Percentiles rank a stretch among this genome's conserved stretches.
phyloP scores from a whole-genome alignment of 2,329 filamentous ascomycete species.

The Apiospora aurea region DNA sequence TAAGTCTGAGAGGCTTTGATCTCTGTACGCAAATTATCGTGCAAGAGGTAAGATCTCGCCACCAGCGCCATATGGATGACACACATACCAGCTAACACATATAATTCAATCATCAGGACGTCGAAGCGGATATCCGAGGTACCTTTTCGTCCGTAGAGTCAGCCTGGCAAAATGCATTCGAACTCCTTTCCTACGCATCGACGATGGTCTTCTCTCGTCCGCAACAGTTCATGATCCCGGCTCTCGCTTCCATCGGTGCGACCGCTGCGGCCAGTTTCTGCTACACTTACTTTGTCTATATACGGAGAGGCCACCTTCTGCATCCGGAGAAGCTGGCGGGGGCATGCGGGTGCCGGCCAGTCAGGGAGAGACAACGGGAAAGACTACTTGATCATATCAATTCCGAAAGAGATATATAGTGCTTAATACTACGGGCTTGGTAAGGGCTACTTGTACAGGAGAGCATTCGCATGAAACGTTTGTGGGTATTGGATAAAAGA shows the following conservation, averaged over 20 bases:
- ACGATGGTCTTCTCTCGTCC: conserved; percentile 71
- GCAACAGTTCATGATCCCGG: conserved; percentile 69
- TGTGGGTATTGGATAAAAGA: too few species aligned
- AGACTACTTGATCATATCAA: background rate
- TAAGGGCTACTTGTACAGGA: background rate
- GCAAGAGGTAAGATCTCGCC: conserved; percentile 57
- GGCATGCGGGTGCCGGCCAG: background rate
- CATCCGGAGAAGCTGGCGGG: conserved; percentile 45
- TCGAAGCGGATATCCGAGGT: conserved; percentile 64
- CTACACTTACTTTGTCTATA: conserved; percentile 64
- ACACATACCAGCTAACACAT: background rate
- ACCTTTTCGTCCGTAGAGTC: conserved; percentile 74
- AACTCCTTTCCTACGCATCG: conserved; percentile 69
- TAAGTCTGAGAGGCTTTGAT: conserved; percentile 69
- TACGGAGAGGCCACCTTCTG: conserved; percentile 65
- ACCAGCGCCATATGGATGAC: background rate
- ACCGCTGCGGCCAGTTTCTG: conserved; percentile 55
- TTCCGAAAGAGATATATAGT: background rate
- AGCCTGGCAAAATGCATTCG: conserved; percentile 72
- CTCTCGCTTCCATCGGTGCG: conserved; percentile 62
- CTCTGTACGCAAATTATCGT: conserved; percentile 66
- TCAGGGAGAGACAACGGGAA: conserved; percentile 6
- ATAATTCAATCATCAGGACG: conserved; percentile 48
- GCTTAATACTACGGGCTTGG: background rate
- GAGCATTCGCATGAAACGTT: too few species aligned